A percentile compares a stretch with the other conserved stretches of the same genome.
phyloP scores from a whole-genome alignment of 176 grass and related monocot species.

The Juncus inflexus region DNA sequence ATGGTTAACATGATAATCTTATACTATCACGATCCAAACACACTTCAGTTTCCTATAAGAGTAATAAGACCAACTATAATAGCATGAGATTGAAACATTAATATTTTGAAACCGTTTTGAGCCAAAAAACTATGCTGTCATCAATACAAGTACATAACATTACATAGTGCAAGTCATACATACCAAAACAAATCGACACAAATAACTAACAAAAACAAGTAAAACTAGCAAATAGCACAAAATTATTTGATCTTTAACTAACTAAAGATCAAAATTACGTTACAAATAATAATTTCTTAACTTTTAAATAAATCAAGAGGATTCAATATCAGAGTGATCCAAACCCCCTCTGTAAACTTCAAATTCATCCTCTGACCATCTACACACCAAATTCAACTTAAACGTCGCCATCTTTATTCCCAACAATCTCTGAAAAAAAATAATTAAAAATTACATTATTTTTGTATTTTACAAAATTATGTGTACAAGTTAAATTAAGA shows the following conservation, averaged over 20 bases:
- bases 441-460: neutral
- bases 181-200: neutral
- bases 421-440: constrained; percentile 51
- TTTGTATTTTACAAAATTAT: constrained; percentile 1
- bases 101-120: too few species aligned
- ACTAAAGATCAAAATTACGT: neutral
- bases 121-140: too few species aligned
- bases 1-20: too few species aligned
- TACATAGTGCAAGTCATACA: neutral
- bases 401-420: constrained; percentile 80
- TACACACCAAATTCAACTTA: constrained; percentile 63
- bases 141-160: too few species aligned
- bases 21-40: too few species aligned
- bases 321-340: constrained; percentile 49
- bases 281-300: neutral
- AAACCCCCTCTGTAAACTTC: constrained; percentile 75
- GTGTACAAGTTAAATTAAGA: neutral
- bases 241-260: constrained; percentile 14
- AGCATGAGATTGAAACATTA: too few species aligned
- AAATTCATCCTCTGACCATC: constrained; percentile 66
- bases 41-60: too few species aligned
- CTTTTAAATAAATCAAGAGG: constrained; percentile 31
- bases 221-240: constrained; percentile 10
- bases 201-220: neutral
- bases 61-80: too few species aligned